Base-by-base conservation (phyloP, 768 basidiomycete species). In the Phanerochaete sordida region DNA sequence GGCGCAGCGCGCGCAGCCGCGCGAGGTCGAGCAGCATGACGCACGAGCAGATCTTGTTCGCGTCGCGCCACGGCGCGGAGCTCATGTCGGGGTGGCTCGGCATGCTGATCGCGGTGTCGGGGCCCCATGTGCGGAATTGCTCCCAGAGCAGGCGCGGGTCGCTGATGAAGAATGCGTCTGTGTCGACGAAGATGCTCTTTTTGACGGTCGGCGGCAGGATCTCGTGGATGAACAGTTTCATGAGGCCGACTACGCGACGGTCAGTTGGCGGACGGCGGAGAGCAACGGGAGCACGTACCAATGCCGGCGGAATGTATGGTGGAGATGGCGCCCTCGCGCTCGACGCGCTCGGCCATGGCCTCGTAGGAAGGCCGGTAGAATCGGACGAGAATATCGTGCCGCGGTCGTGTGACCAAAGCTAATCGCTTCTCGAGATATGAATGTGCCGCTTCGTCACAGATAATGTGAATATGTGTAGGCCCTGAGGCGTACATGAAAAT, bases 141-240 rank as follows among this genome's bases (percentile, higher is more conserved):
- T 76, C 70, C 80, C 80, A 81, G 21, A 81, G 74, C 33, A 80
- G 71, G 11, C 71, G 69, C 1, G 81, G 78, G 62, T 83, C 79
- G 15, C 75, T 68, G 50, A 81, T 74, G 68, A 82, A 79, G 57
- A 82, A 70, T 0, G 81, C 79, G 65, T 83, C 81, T 8, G 80
- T 81, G 68, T 83, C 81, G 56, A 83, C 66, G 64, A 74, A 83
- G 58, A 82, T 81, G n/a, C 75, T 75, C 65, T 74, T 78, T 58
- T 72, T 71, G 49, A 81, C 75, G 28, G 69, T 66, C 5, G 71
- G 60, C 4, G 81, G 80, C 48, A 82, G 66, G 15, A 82, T 74
- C 65, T 83, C 80, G 62, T 82, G 81, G 46, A 82, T 73, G 68
- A 83, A 81, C 21, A 83, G 71, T 64, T 83, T 82, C 78, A 81